Base-by-base conservation (phyloP, 805 yeast genomes). In the Cyberlindnera suaveolens region DNA sequence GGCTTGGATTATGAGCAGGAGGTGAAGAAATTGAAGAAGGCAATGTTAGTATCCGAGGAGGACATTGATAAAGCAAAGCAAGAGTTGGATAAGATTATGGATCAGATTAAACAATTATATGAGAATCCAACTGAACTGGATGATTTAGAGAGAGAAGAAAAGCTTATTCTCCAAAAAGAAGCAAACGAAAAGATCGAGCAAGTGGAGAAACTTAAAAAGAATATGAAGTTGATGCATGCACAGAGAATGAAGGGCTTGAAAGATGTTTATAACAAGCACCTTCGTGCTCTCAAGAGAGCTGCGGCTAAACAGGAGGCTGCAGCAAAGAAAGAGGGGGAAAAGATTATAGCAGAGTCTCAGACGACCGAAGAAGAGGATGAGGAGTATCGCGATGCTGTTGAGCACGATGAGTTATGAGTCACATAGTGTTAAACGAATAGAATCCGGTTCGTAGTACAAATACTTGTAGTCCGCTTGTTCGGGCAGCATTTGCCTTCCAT, bases 1-100 rank as follows among this genome's bases (percentile, higher is more conserved):
- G 75, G 70, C 0, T 55, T 80, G 20, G 76, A 80, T 52, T 77
- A 73, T 46, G 76, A 73, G 30, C 68, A 70, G 42, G 80, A 77
- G 51, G 73, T 71, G 45, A 63, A 65, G 31, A 69, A 74, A 7
- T 61, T 59, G 41, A 46, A 44, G 13, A 23, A 23, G 11, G 11
- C 27, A 23, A 3, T 23, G 27, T 23, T 23, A 4, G 33, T 31
- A 15, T n/a, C 33, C 4, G 33, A 31, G 33, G 10, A 35, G 15
- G 59, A 63, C 10, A 54, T 66, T 29, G 61, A 65, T 30, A 38
- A 39, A 2, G 46, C 48, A 2, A 55, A 62, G 39, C 49, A 50
- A 18, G 51, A 51, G 4, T 41, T 67, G 16, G 54, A 57, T 18
- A 47, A 50, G 3, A 56, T 61, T n/a, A 46, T 64, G 7, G 62